Evolutionary conservation across 2,329 filamentous ascomycete species (phyloP), one percentile per base, ranked within the genome.

Genomic region (Paramyrothecium sp.): DNA sequence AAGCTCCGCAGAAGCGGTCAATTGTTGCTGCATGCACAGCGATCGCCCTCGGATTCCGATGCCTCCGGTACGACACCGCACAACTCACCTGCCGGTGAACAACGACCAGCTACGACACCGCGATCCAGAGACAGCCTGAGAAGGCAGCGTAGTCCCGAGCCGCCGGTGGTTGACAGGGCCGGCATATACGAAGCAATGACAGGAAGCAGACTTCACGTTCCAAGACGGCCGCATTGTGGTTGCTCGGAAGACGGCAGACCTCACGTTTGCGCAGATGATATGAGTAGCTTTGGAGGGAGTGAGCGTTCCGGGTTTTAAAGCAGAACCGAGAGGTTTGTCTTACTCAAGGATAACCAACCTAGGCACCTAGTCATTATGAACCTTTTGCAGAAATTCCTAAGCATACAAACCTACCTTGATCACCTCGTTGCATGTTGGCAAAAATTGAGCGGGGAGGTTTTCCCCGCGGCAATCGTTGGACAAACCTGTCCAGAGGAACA

Each of bases 181-280:
- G 61, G 63, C 10, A 66, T 67, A 34, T 63, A 67, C 19, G 64
- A 67, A 30, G 64, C 64, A 3, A 61, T 69, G 57, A 63, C 63
- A 2, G 63, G 61, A 16, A 61, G 63, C 19, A 65, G 59, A 26
- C 54, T 59, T 17, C 48, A 56, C 1, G 48, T 47, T 10, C 51
- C 51, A 21, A 58, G 54, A 13, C 51, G 58, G n/a, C 58, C 59
- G 46, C 56, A 61, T 11, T 53, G 56, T 16, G 64, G 61, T 10
- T 73, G 72, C 50, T 73, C 71, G 7, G 72, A 74, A 54, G 72
- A 73, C 34, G 61, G 68, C 34, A 59, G 60, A 38, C 70, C 70
- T 17, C 71, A 73, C 49, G 53, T 66, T 7, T 73, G 69, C 30
- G 63, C 64, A 44, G 61, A 73, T 54, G 66, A 70, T 54, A 48